Evolutionary conservation across 2,329 filamentous ascomycete species (phyloP).

Genomic region (Torrubiella hemipterigena): DNA sequence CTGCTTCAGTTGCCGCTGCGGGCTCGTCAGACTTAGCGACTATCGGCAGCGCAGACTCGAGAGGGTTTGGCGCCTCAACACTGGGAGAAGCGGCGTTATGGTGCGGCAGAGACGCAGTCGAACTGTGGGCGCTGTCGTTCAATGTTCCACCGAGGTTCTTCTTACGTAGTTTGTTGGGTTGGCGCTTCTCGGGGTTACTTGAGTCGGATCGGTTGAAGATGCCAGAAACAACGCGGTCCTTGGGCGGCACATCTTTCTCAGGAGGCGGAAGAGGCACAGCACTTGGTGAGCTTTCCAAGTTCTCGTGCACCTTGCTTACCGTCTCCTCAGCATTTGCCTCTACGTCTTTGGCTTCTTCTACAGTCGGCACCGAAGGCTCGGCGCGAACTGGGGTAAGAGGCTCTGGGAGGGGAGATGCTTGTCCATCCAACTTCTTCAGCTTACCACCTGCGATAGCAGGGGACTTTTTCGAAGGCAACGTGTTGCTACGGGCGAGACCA

Average conservation of each 20-base stretch:
- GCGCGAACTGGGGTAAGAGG: slow-evolving; percentile 21
- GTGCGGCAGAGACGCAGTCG: slow-evolving; percentile 57
- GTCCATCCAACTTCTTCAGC: slow-evolving; percentile 37
- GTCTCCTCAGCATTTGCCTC: slow-evolving; percentile 1
- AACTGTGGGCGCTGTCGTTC: slow-evolving; percentile 84
- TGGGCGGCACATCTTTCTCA: slow-evolving; percentile 49
- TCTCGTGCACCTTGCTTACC: slow-evolving; percentile 36
- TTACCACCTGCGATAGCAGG: slow-evolving; percentile 56
- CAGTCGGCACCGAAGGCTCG: slow-evolving; percentile 8
- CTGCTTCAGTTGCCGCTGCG: slow-evolving; percentile 5
- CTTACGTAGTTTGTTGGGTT: slow-evolving; percentile 86
- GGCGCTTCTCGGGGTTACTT: slow-evolving; percentile 46
- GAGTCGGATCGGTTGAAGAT: slow-evolving; percentile 57
- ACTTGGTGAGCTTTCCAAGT: slow-evolving; percentile 28
- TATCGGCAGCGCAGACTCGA: slow-evolving; percentile 21
- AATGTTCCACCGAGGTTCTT: slow-evolving; percentile 65
- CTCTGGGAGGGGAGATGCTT: slow-evolving; percentile 22
- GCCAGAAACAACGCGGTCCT: slow-evolving; percentile 55
- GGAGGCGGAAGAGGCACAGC: too few relatives aligned
- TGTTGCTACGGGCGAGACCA: slow-evolving; percentile 63
- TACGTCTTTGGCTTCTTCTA: slow-evolving; percentile 4
- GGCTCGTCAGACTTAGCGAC: slow-evolving; percentile 6
- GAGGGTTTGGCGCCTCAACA: slow-evolving; percentile 31
- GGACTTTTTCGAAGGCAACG: slow-evolving; percentile 81
- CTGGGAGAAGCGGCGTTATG: slow-evolving; percentile 33